These are phyloP conservation scores for Microcyclospora pomicola DNA, from an alignment of 2,329 filamentous ascomycete species.

Conservation along the genomic window DNA sequence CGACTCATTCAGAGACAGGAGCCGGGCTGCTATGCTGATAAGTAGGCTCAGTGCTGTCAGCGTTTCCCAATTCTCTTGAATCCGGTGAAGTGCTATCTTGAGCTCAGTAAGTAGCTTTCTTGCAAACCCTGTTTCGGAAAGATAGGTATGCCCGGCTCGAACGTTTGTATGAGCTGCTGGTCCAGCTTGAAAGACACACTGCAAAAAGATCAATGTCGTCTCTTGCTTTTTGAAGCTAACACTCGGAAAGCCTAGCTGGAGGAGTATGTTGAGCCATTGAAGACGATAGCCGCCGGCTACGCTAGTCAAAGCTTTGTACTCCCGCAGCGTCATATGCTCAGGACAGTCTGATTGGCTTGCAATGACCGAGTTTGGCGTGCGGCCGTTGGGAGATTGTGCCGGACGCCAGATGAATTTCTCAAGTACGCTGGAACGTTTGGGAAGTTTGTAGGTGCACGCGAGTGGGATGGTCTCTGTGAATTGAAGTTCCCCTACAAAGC, in stretches of 20 bases:
- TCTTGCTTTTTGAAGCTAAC: slow-evolving; percentile 47
- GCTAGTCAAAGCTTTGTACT: slow-evolving; percentile 40
- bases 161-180: no score
- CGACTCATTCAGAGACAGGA: slow-evolving; percentile 10
- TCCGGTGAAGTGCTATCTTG: slow-evolving; percentile 5
- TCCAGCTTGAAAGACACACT: slow-evolving; percentile 43
- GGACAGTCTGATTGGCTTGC: slow-evolving; percentile 39
- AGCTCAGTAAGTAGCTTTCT: slow-evolving; percentile 5
- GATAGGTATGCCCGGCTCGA: no score
- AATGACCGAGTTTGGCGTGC: slow-evolving; percentile 19
- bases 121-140: no score
- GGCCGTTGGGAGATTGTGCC: slow-evolving; percentile 5
- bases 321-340: slow-evolving; percentile 32
- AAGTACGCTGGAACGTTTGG: slow-evolving; percentile 15
- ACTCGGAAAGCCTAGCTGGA: slow-evolving; percentile 38
- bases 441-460: slow-evolving; percentile 28
- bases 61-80: slow-evolving; percentile 18
- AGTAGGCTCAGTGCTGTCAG: slow-evolving; percentile 11
- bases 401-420: slow-evolving; percentile 21
- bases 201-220: slow-evolving; percentile 36
- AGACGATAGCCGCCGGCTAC: slow-evolving; percentile 33
- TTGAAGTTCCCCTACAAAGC: no score
- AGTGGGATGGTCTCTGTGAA: no score
- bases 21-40: slow-evolving; percentile 9
- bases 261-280: slow-evolving; percentile 36